These are phyloP conservation scores for Lasiosphaeris hirsuta DNA, from an alignment of 495 filamentous ascomycete species.

Conservation along the genomic window DNA sequence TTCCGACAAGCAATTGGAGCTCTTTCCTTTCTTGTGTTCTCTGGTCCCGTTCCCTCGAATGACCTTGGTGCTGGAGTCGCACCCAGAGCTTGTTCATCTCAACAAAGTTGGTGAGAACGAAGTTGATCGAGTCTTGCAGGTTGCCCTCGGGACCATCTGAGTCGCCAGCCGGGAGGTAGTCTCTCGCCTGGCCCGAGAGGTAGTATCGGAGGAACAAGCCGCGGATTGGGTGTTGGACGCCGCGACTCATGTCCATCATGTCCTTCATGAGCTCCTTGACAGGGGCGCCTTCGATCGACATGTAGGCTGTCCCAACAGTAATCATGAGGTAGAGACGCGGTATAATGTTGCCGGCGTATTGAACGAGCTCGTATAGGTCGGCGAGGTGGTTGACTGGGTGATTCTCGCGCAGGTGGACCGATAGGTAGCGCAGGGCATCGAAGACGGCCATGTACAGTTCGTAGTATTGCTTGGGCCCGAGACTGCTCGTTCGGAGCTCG, in stretches of 20 bases:
- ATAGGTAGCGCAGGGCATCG: slow-evolving; percentile 94
- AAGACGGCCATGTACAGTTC: slow-evolving; percentile 99
- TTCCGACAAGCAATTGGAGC: slow-evolving; percentile 90
- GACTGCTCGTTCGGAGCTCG: slow-evolving; percentile 89
- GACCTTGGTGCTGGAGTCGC: slow-evolving; percentile 92
- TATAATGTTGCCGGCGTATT: slow-evolving; percentile 98
- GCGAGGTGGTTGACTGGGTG: slow-evolving; percentile 97
- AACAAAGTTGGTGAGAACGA: slow-evolving; percentile 96
- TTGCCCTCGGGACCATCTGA: slow-evolving; percentile 96
- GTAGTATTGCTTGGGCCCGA: slow-evolving; percentile 98
- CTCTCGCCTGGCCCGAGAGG: slow-evolving; percentile 86
- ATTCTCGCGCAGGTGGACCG: slow-evolving; percentile 91
- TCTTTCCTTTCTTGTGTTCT: slow-evolving; percentile 93
- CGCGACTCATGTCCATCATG: slow-evolving; percentile 99
- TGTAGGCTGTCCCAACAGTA: slow-evolving; percentile 97
- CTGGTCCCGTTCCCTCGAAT: slow-evolving; percentile 89
- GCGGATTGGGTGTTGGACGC: slow-evolving; percentile 93
- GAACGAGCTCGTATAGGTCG: slow-evolving; percentile 96
- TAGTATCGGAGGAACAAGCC: slow-evolving; percentile 96
- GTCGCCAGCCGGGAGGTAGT: slow-evolving; percentile 74
- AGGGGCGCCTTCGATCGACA: slow-evolving; percentile 95
- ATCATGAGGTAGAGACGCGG: slow-evolving; percentile 98
- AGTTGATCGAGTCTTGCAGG: slow-evolving; percentile 94
- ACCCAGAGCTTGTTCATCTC: slow-evolving; percentile 99
- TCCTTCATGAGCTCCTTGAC: slow-evolving; percentile 99